Percentiles rank a stretch among this genome's conserved stretches.
Evolutionary conservation across 2,329 filamentous ascomycete genomes (phyloP).

Genomic region (Penicillium sp.): DNA sequence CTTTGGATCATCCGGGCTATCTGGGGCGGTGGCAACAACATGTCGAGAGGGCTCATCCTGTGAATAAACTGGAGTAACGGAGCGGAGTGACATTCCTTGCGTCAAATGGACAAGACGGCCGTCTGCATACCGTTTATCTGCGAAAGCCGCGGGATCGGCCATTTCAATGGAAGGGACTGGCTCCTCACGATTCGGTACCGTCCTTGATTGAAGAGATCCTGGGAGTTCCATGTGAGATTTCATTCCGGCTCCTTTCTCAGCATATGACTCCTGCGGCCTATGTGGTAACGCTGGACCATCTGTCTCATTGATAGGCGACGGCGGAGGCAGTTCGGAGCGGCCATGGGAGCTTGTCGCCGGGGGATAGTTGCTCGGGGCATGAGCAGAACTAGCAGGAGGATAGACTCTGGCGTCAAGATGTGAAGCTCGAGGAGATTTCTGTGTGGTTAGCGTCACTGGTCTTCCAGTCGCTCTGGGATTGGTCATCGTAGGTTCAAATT

Average conservation of each 20-base stretch:
- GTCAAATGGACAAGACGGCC: conserved; percentile 24
- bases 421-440: conserved; percentile 20
- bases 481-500: conserved; percentile 6
- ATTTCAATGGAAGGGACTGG: conserved; percentile 37
- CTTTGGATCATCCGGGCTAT: conserved; percentile 21
- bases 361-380: conserved; percentile 17
- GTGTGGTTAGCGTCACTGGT: conserved; percentile 20
- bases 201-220: conserved; percentile 12
- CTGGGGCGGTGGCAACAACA: conserved; percentile 14
- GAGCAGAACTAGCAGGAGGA: conserved; percentile 17
- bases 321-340: conserved; percentile 14
- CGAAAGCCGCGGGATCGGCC: conserved; percentile 26
- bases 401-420: conserved; percentile 14
- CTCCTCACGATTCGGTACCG: conserved; percentile 22
- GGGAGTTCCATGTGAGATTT: conserved; percentile 13
- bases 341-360: conserved; percentile 17
- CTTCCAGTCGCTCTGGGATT: conserved; percentile 7
- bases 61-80: conserved; percentile 25
- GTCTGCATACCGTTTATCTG: conserved; percentile 21
- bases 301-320: conserved; percentile 13
- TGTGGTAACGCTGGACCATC: conserved; percentile 30
- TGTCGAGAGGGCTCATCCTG: conserved; percentile 20
- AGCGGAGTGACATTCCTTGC: conserved; percentile 27
- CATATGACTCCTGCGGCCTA: conserved; percentile 21
- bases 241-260: conserved; percentile 13